Evolutionary conservation across 805 yeast genomes (phyloP).

Genomic region (Ogataea ramenticola): DNA sequence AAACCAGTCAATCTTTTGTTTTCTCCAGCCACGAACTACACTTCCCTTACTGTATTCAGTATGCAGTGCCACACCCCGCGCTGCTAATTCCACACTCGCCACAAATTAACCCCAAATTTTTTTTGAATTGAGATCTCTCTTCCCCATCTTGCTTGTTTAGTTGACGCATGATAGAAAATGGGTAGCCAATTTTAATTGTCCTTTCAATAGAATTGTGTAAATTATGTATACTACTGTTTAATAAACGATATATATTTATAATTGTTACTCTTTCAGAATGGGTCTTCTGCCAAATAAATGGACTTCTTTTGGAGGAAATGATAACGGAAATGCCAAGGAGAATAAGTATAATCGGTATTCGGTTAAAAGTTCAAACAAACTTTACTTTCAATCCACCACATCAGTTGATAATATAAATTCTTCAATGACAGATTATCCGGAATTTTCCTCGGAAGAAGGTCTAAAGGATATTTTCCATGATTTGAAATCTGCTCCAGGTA

Average conservation of each 20-base stretch:
- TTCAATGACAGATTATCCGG: conserved; percentile 18
- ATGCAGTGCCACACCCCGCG: no score
- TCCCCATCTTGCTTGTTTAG: no score
- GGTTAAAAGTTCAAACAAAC: conserved; percentile 37
- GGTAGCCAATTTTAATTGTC: no score
- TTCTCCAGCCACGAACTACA: no score
- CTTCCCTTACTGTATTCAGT: no score
- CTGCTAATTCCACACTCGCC: no score
- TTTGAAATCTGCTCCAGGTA: conserved; percentile 38
- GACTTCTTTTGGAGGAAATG: not conserved
- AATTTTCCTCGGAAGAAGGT: conserved; percentile 20
- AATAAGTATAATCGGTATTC: not conserved
- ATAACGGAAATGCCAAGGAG: not conserved
- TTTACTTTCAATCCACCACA: conserved; percentile 1
- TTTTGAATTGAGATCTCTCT: no score
- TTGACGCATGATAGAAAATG: no score
- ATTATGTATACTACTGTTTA: not conserved
- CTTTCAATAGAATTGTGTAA: not conserved
- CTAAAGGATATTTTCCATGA: conserved; percentile 21
- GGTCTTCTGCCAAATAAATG: not conserved
- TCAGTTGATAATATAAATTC: conserved; percentile 8
- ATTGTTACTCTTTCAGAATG: not conserved
- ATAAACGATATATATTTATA: not conserved
- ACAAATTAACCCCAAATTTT: no score
- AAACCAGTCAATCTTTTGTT: no score